Evolutionary conservation across 2,329 filamentous ascomycete species (phyloP).

Genomic region (Trichoderma endophyticum): DNA sequence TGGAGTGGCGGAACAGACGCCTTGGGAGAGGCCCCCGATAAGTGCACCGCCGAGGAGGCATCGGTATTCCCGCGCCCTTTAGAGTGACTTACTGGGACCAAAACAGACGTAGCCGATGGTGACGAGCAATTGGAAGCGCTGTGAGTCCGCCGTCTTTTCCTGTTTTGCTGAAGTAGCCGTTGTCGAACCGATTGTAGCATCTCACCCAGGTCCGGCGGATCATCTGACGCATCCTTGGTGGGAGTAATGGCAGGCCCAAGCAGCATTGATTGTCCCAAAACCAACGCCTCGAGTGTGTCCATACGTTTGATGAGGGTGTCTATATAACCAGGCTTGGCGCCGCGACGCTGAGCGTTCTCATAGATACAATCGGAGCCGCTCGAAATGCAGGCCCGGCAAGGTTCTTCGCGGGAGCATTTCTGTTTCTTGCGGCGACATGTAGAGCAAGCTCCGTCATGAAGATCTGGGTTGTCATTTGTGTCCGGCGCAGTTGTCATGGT

Average conservation of each 20-base stretch:
- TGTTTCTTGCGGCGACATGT: conserved; percentile 20
- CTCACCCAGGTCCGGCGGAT: conserved; percentile 2
- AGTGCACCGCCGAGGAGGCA: neutral
- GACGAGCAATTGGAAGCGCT: neutral
- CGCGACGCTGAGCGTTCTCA: conserved; percentile 18
- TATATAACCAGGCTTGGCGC: conserved; percentile 19
- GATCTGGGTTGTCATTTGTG: neutral
- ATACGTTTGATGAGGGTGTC: conserved; percentile 18
- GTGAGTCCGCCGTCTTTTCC: neutral
- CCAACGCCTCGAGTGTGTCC: conserved; percentile 20
- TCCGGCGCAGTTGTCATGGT: neutral
- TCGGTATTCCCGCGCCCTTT: neutral
- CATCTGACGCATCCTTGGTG: neutral
- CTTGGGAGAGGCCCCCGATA: neutral
- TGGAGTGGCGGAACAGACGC: conserved; percentile 12
- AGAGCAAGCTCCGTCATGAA: conserved; percentile 17
- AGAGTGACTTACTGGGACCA: neutral
- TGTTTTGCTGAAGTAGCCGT: conserved; percentile 11
- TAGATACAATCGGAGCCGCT: conserved; percentile 17
- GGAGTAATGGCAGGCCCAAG: neutral
- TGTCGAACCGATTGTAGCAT: conserved; percentile 13
- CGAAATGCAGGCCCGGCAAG: conserved; percentile 17
- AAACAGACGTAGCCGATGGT: neutral
- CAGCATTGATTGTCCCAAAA: conserved; percentile 20
- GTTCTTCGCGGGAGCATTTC: conserved; percentile 19